phyloP scores from a whole-genome alignment of 2,329 filamentous ascomycete species.

The Cordyceps javanica region DNA sequence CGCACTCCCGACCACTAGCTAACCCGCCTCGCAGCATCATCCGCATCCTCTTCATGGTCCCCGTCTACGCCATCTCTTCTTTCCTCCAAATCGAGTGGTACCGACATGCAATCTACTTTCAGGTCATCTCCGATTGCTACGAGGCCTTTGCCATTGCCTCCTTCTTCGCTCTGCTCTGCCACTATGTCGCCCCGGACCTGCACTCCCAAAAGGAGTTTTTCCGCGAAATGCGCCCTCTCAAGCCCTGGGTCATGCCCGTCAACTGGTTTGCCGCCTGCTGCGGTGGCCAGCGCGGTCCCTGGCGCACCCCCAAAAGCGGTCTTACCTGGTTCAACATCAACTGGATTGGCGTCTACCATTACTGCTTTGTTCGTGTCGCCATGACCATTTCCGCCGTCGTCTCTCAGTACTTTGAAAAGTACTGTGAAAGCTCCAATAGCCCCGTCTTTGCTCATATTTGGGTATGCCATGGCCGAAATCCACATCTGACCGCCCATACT shows the following conservation, averaged over 20 bases:
- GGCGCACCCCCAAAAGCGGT: constrained; percentile 71
- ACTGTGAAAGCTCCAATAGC: constrained; percentile 73
- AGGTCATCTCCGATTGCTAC: constrained; percentile 77
- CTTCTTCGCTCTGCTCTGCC: constrained; percentile 77
- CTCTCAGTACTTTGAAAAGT: constrained; percentile 61
- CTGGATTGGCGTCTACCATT: constrained; percentile 79
- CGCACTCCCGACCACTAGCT: background rate
- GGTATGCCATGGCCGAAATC: constrained; percentile 41
- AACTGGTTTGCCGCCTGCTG: constrained; percentile 65
- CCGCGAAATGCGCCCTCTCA: constrained; percentile 55
- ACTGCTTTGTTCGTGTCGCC: constrained; percentile 72
- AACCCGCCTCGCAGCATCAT: constrained; percentile 61
- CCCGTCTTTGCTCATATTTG: constrained; percentile 80
- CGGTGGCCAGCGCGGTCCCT: constrained; percentile 60
- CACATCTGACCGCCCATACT: background rate
- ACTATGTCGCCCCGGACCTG: constrained; percentile 71
- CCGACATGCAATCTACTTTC: constrained; percentile 71
- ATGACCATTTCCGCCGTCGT: constrained; percentile 75
- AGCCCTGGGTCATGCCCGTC: constrained; percentile 70
- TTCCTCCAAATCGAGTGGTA: constrained; percentile 71
- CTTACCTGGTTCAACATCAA: constrained; percentile 88
- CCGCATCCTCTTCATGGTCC: constrained; percentile 83
- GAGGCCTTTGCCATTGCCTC: constrained; percentile 84
- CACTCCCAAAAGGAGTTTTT: constrained; percentile 82
- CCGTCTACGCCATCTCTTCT: constrained; percentile 69